These are phyloP conservation scores for Neurospora sp. DNA, from an alignment of 2,329 filamentous ascomycete genomes.

Conservation along the genomic window DNA sequence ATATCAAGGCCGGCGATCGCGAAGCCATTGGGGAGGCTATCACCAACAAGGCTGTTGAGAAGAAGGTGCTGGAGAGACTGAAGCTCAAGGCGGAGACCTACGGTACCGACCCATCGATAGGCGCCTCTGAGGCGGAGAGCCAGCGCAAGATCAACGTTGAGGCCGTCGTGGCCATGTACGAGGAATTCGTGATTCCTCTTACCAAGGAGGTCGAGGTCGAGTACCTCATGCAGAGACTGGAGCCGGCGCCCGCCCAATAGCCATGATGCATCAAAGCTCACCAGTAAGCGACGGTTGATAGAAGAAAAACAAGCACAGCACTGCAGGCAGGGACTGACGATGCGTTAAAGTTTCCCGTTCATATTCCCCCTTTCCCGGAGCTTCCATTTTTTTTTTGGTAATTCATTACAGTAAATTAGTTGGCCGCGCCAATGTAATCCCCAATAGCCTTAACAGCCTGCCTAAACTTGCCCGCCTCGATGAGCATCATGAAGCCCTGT, in stretches of 20 bases:
- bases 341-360: not conserved
- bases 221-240: constrained; percentile 88
- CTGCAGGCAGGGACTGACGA: not conserved
- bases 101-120: constrained; percentile 72
- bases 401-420: constrained; percentile 1
- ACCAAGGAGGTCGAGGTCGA: constrained; percentile 99
- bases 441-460: constrained; percentile 64
- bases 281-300: not conserved
- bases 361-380: not conserved
- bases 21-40: constrained; percentile 81
- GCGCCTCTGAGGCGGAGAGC: constrained; percentile 40
- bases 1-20: constrained; percentile 75
- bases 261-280: constrained; percentile 1
- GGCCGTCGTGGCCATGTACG: constrained; percentile 83
- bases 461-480: constrained; percentile 70
- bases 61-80: constrained; percentile 80
- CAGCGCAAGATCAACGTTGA: constrained; percentile 81
- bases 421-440: constrained; percentile 51
- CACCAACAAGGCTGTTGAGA: constrained; percentile 79
- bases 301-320: not conserved
- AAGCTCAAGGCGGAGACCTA: constrained; percentile 87
- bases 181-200: constrained; percentile 85
- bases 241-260: constrained; percentile 18
- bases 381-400: constrained; percentile 16
- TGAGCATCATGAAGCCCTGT: constrained; percentile 73